phyloP scores from a whole-genome alignment of 805 yeast species.

The Candida nemodendra region DNA sequence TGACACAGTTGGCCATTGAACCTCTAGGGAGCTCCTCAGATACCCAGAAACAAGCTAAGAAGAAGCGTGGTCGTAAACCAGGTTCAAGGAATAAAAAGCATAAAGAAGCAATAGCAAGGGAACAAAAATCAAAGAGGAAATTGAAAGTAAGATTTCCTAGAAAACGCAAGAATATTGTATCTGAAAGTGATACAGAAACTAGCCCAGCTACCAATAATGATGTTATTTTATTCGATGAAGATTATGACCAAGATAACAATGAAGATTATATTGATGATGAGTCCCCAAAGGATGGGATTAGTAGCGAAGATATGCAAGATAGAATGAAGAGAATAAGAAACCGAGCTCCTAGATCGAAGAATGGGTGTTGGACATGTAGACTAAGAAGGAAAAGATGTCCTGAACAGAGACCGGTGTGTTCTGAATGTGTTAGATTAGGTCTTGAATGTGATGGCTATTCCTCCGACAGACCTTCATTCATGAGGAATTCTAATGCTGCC shows the following conservation, averaged over 20 bases:
- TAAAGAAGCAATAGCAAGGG: slow-evolving; percentile 10
- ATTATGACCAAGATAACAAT: slow-evolving; percentile 4
- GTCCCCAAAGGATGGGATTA: slow-evolving; percentile 2
- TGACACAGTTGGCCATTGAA: slow-evolving; percentile 4
- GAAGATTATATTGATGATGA: slow-evolving; percentile 4
- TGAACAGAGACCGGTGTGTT: slow-evolving; percentile 60
- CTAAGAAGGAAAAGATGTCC: slow-evolving; percentile 71
- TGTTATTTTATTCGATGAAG: not conserved
- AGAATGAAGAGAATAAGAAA: slow-evolving; percentile 17
- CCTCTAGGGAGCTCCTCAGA: slow-evolving; percentile 2
- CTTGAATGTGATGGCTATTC: slow-evolving; percentile 59
- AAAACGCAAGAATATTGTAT: slow-evolving; percentile 8
- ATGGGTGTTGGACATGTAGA: slow-evolving; percentile 81
- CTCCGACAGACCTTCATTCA: slow-evolving; percentile 50
- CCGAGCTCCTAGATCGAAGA: slow-evolving; percentile 24
- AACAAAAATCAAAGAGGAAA: slow-evolving; percentile 14
- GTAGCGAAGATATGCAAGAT: slow-evolving; percentile 15
- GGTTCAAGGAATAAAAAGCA: slow-evolving; percentile 22
- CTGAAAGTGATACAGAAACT: slow-evolving; percentile 12
- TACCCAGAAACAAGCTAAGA: slow-evolving; percentile 9
- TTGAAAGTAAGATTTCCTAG: slow-evolving; percentile 17
- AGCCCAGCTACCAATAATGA: slow-evolving; percentile 7
- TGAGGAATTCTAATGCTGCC: slow-evolving; percentile 42
- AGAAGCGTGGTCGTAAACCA: slow-evolving; percentile 21
- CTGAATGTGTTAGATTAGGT: slow-evolving; percentile 55